Base-by-base conservation (phyloP, 192 early-diverging fungal species). In the Rhizophagus prolifer region DNA sequence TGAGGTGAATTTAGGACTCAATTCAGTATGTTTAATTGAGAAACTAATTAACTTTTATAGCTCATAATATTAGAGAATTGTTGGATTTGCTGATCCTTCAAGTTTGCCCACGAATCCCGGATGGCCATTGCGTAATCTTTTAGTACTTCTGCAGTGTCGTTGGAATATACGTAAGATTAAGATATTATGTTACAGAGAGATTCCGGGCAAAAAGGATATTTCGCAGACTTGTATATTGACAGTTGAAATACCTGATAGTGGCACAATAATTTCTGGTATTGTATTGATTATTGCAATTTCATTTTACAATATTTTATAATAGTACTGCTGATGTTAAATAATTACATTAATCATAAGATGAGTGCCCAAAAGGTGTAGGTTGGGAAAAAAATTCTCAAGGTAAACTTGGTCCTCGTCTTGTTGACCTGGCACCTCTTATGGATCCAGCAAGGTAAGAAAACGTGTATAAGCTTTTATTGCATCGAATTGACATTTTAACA, bases 121-220 rank as follows among this genome's bases (percentile, higher is more conserved):
- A 13, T 99, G 97, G 97, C 95, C 96, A 6, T 79, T 97, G 70
- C 91, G 97, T 63, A 97, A 98, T 77, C 81, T 95, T 54, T 84
- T 98, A n/a, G 81, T 92, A 1, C 64, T 91, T 4, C 63, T 90
- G n/a, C 82, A 90, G 58, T 70, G 84, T 31, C 82, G 80, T n/a
- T 92, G 83, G 81, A 80, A 83, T n/a, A 26, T 89, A 13, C 68
- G 64, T 1, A 79, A 76, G 9, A 74, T 92, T 50, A 87, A 83
- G 34, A 82, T 95, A 4, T 64, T 95, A 13, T 93, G 92, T 67
- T 87, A 87, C 72, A 85, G 93, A 60, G 92, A 92, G 77, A 79
- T 78, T 10, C 83, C 76, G 13, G 80, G 81, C 23, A 86, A 84
- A 41, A 70, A 69, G 34, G 85, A 84, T 63, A 83, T 85, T 30